phyloP scores from a whole-genome alignment of 2,329 filamentous ascomycete species.

The Xylariaceae sp. region DNA sequence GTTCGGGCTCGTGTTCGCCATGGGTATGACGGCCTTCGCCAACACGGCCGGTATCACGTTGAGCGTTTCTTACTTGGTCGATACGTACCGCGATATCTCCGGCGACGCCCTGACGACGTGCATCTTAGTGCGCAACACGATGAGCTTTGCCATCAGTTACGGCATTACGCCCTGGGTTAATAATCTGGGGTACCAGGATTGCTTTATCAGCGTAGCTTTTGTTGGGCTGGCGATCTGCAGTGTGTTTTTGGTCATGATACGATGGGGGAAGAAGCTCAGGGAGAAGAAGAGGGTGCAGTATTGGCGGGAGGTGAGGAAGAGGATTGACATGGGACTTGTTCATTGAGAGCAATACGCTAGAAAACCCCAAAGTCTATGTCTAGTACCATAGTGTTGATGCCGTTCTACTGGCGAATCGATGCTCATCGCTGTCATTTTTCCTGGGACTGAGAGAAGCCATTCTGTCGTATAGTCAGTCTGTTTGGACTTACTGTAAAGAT shows the following conservation, averaged over 20 bases:
- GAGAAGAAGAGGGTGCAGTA: slow-evolving; percentile 24
- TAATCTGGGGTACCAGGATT: slow-evolving; percentile 38
- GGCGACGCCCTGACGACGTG: slow-evolving; percentile 35
- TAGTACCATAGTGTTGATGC: no score
- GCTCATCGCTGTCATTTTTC: no score
- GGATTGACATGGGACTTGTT: slow-evolving; percentile 25
- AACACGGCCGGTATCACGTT: slow-evolving; percentile 33
- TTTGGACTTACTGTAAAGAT: no score
- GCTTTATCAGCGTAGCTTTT: slow-evolving; percentile 34
- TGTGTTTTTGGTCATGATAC: slow-evolving; percentile 27
- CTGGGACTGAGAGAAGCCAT: no score
- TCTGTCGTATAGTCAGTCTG: no score
- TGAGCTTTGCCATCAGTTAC: slow-evolving; percentile 35
- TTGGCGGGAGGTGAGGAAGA: slow-evolving; percentile 25
- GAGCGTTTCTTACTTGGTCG: slow-evolving; percentile 36
- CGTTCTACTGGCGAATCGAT: no score
- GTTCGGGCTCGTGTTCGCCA: slow-evolving; percentile 38
- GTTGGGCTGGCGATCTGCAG: slow-evolving; percentile 26
- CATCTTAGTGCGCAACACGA: slow-evolving; percentile 37
- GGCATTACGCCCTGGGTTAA: slow-evolving; percentile 43
- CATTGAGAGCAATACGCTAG: slow-evolving; percentile 13
- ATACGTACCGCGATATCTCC: slow-evolving; percentile 36
- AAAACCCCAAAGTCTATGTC: no score
- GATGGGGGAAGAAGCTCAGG: slow-evolving; percentile 26
- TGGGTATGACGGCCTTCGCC: slow-evolving; percentile 31